phyloP scores from a whole-genome alignment of 305 asterid species.

The Fraxinus floribunda region DNA sequence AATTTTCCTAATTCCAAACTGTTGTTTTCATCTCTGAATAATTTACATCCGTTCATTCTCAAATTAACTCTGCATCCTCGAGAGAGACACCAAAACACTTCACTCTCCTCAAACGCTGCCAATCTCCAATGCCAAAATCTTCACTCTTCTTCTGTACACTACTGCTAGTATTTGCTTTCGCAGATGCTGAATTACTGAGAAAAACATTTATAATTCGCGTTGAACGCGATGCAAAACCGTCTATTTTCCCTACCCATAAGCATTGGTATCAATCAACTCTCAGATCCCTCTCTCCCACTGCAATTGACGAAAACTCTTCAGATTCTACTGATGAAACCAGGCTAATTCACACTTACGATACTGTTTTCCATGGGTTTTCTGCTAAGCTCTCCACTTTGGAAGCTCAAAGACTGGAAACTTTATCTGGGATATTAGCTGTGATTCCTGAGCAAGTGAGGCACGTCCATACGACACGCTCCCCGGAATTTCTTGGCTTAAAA shows the following conservation, averaged over 20 bases:
- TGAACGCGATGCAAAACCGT: slow-evolving; percentile 62
- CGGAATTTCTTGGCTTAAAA: slow-evolving; percentile 73
- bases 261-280: slow-evolving; percentile 75
- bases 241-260: slow-evolving; percentile 57
- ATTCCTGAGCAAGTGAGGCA: slow-evolving; percentile 75
- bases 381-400: slow-evolving; percentile 47
- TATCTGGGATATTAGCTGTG: slow-evolving; percentile 51
- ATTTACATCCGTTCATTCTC: neutral
- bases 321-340: slow-evolving; percentile 5
- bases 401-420: slow-evolving; percentile 36
- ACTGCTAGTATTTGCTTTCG: slow-evolving; percentile 23
- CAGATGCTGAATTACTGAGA: slow-evolving; percentile 27
- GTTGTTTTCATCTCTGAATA: neutral
- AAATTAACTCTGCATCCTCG: neutral
- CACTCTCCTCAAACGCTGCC: neutral
- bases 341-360: slow-evolving; percentile 55
- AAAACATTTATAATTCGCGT: slow-evolving; percentile 65
- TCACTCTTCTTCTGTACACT: slow-evolving; percentile 11
- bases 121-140: slow-evolving; percentile 34
- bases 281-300: slow-evolving; percentile 32
- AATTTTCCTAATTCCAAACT: neutral
- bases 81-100: neutral
- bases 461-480: slow-evolving; percentile 81
- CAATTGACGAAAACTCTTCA: neutral
- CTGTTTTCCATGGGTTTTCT: slow-evolving; percentile 77